Evolutionary conservation across 495 filamentous ascomycete genomes (phyloP).

Genomic region (Tuber calosporum): DNA sequence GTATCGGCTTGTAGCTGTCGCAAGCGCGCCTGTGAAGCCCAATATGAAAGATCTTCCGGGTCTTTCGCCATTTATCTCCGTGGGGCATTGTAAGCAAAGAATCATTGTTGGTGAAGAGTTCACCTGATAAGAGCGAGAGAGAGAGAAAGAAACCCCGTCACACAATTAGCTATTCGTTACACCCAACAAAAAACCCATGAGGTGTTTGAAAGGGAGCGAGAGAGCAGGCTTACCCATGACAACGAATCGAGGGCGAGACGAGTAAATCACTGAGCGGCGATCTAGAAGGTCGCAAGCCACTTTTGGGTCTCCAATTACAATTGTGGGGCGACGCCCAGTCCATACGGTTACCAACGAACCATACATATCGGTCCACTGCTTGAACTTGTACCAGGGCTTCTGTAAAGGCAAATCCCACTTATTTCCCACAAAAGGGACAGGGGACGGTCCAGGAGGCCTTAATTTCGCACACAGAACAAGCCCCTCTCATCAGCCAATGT

Average conservation of each 20-base stretch:
- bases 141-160: neutral
- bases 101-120: constrained; percentile 40
- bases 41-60: constrained; percentile 42
- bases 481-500: constrained; percentile 8
- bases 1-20: constrained; percentile 44
- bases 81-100: constrained; percentile 47
- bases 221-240: constrained; percentile 51
- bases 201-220: constrained; percentile 47
- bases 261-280: constrained; percentile 51
- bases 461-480: constrained; percentile 11
- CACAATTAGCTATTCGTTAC: constrained; percentile 9
- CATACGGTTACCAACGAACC: constrained; percentile 53
- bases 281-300: constrained; percentile 55
- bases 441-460: constrained; percentile 52
- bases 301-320: constrained; percentile 57
- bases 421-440: constrained; percentile 54
- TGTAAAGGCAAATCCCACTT: constrained; percentile 49
- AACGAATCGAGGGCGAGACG: constrained; percentile 51
- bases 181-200: constrained; percentile 46
- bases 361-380: constrained; percentile 45
- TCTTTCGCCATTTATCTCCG: constrained; percentile 45
- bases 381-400: constrained; percentile 57
- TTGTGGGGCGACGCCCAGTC: constrained; percentile 56
- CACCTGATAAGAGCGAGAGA: constrained; percentile 26
- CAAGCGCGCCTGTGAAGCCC: constrained; percentile 25